Conservation (phyloP, 805 yeast species). For the Grigorovia transvaalensis region DNA sequence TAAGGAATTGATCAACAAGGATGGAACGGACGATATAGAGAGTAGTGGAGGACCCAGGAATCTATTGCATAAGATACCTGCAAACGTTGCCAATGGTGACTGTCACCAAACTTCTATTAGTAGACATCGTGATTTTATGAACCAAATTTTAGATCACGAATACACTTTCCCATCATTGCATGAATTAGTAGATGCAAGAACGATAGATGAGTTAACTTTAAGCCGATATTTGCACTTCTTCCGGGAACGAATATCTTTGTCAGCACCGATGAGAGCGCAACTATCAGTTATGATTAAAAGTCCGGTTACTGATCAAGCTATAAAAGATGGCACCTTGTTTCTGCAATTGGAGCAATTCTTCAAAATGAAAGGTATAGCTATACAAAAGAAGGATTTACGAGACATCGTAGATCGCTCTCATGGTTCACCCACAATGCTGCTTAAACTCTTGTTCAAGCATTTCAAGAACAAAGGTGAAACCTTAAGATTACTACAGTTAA, state of each 20-base stretch:
- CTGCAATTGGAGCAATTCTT: constrained; percentile 37
- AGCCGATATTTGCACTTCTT: constrained; percentile 31
- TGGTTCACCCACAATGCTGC: constrained; percentile 30
- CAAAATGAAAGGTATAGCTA: constrained; percentile 38
- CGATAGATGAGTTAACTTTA: constrained; percentile 28
- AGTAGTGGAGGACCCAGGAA: constrained; percentile 28
- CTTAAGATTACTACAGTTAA: constrained; percentile 27
- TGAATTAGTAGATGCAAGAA: constrained; percentile 27
- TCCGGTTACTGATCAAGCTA: constrained; percentile 29
- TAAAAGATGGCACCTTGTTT: constrained; percentile 27
- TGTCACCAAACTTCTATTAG: constrained; percentile 23
- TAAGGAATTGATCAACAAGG: constrained; percentile 16
- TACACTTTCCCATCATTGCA: constrained; percentile 32
- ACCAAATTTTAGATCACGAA: constrained; percentile 37
- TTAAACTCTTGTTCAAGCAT: constrained; percentile 34
- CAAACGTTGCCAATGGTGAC: constrained; percentile 30
- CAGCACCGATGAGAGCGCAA: constrained; percentile 31
- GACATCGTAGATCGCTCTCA: constrained; percentile 32
- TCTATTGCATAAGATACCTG: constrained; percentile 26
- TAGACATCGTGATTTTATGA: constrained; percentile 40
- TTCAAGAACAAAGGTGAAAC: constrained; percentile 36
- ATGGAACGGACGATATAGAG: constrained; percentile 5
- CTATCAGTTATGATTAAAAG: constrained; percentile 36
- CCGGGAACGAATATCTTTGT: constrained; percentile 27
- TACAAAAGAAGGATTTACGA: constrained; percentile 31